A percentile compares a stretch with the other conserved stretches of the same genome.
phyloP scores from a whole-genome alignment of 257 asterid genomes.

The Lithospermum erythrorhizon region DNA sequence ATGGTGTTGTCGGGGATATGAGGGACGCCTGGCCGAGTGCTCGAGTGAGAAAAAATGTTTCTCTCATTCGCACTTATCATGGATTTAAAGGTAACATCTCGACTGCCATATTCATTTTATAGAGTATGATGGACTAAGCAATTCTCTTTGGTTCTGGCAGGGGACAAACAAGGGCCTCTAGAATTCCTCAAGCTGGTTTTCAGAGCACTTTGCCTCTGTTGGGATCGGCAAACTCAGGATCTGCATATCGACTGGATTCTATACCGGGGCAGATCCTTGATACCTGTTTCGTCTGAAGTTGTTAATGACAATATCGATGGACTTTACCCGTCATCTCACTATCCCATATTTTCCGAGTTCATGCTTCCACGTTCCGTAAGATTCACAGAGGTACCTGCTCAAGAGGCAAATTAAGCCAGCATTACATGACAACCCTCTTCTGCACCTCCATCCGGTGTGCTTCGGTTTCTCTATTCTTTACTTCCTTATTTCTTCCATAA shows the following conservation, averaged over 20 bases:
- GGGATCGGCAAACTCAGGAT: constrained; percentile 99
- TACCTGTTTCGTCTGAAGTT: constrained; percentile 82
- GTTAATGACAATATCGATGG: constrained; percentile 93
- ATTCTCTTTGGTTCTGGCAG: constrained; percentile 24
- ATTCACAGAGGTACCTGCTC: constrained; percentile 46
- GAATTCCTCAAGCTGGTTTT: constrained; percentile 79
- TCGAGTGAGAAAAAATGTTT: constrained; percentile 77
- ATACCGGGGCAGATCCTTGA: constrained; percentile 73
- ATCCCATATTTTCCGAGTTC: constrained; percentile 71
- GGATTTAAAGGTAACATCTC: constrained; percentile 74
- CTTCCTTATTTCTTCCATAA: neutral
- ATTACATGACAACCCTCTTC: neutral
- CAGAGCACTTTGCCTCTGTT: constrained; percentile 92
- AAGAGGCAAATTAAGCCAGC: constrained; percentile 24
- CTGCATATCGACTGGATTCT: constrained; percentile 94
- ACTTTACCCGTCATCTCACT: constrained; percentile 77
- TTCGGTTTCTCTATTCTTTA: neutral
- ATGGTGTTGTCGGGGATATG: constrained; percentile 96
- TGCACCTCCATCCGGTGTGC: neutral
- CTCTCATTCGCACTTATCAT: constrained; percentile 74
- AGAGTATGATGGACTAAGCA: neutral
- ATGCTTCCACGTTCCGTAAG: constrained; percentile 89
- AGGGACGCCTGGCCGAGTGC: constrained; percentile 99
- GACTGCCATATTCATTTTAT: neutral
- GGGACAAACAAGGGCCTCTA: constrained; percentile 77